A percentile compares a stretch with the other conserved stretches of the same genome.
phyloP scores from a whole-genome alignment of 371 early-diverging fungal genomes.

The Mortierella sp. region DNA sequence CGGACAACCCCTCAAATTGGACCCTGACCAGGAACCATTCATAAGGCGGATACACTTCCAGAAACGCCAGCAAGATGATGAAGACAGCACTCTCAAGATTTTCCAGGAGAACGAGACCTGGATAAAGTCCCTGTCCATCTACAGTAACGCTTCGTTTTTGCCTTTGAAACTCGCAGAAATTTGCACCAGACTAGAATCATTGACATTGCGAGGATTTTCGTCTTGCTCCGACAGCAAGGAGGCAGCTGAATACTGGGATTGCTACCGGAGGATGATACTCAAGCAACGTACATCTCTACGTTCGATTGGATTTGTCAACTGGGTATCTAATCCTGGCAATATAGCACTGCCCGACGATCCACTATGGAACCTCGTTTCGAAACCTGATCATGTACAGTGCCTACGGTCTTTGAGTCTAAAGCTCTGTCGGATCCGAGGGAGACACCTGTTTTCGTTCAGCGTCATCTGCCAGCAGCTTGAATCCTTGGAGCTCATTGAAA shows the following conservation, averaged over 20 bases:
- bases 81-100: not conserved
- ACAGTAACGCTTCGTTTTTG: not conserved
- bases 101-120: not conserved
- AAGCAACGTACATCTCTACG: not conserved
- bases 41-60: not conserved
- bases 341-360: not conserved
- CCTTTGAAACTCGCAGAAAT: not conserved
- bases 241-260: not conserved
- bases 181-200: not conserved
- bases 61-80: not conserved
- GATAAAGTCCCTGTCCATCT: not conserved
- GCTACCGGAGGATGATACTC: not conserved
- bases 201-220: not conserved
- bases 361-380: not conserved
- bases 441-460: conserved; percentile 20
- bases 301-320: not conserved
- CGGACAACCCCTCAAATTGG: not conserved
- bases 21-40: not conserved
- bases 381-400: not conserved
- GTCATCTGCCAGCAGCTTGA: conserved; percentile 10
- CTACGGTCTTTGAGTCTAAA: conserved; percentile 9
- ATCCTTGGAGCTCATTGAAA: not conserved
- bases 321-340: not conserved
- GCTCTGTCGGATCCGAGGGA: conserved; percentile 4
- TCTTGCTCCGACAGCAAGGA: not conserved